These are phyloP conservation scores for Candida anutae DNA, from an alignment of 1,139 yeast genomes.

Conservation along the genomic window DNA sequence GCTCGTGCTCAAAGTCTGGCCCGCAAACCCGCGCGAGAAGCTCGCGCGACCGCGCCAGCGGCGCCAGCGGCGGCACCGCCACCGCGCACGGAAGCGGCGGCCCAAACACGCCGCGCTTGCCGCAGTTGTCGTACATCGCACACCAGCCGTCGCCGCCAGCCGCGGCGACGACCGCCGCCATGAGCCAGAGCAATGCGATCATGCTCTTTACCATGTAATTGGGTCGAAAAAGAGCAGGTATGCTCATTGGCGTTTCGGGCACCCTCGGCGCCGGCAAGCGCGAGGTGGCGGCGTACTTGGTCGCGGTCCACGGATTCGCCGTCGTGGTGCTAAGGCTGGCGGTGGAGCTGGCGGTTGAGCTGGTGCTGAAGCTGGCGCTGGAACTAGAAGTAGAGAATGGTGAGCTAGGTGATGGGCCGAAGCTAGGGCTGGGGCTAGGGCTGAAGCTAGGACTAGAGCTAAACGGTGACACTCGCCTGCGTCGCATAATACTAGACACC, in stretches of 20 bases:
- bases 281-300: slow-evolving; percentile 54
- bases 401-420: neutral
- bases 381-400: neutral
- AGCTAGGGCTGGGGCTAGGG: slow-evolving; percentile 1
- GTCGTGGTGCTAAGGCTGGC: slow-evolving; percentile 13
- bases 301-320: slow-evolving; percentile 50
- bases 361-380: slow-evolving; percentile 8
- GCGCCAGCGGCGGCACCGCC: slow-evolving; percentile 33
- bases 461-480: slow-evolving; percentile 14
- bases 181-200: no score
- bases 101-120: slow-evolving; percentile 77
- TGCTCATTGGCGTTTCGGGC: slow-evolving; percentile 77
- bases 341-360: neutral
- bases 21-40: slow-evolving; percentile 66
- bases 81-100: slow-evolving; percentile 71
- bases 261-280: slow-evolving; percentile 63
- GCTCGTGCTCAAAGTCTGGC: slow-evolving; percentile 38
- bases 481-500: slow-evolving; percentile 2
- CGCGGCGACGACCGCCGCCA: no score
- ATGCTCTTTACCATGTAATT: no score
- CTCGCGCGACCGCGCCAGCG: slow-evolving; percentile 24
- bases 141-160: slow-evolving; percentile 38
- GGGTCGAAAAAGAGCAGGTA: no score
- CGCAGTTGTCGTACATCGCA: slow-evolving; percentile 62
- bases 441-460: no score